phyloP scores from a whole-genome alignment of 2,329 filamentous ascomycete genomes.

The Botrytis tulipae region DNA sequence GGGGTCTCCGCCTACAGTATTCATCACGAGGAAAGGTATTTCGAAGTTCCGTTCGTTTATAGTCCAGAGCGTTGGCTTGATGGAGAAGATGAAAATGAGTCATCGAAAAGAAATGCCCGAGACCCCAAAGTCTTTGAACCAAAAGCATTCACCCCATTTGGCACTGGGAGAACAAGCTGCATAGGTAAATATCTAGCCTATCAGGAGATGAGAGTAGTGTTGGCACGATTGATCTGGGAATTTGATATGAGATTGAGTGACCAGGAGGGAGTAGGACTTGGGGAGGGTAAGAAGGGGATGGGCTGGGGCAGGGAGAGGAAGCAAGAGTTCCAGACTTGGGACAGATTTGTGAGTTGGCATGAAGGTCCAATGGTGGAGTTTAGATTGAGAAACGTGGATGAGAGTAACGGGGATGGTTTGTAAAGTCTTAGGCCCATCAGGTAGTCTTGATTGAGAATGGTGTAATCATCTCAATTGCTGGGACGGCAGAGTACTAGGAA shows the following conservation, averaged over 20 bases:
- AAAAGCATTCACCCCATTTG: constrained; percentile 7
- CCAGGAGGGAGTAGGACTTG: not conserved
- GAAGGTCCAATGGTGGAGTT: constrained; percentile 14
- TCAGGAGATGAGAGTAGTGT: constrained; percentile 22
- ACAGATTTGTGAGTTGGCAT: constrained; percentile 11
- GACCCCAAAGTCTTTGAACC: not conserved
- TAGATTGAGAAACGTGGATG: not conserved
- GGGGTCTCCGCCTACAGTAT: constrained; percentile 43
- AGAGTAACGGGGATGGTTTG: not conserved
- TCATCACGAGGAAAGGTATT: constrained; percentile 3
- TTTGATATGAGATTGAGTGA: constrained; percentile 9
- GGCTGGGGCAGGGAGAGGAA: not conserved
- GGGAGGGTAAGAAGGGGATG: not conserved
- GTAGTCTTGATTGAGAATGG: not conserved
- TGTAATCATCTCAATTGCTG: not conserved
- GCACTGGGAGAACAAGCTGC: not conserved
- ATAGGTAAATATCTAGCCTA: constrained; percentile 3
- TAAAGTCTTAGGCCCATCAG: not conserved
- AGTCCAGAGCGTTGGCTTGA: not conserved
- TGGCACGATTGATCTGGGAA: not conserved
- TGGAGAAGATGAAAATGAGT: not conserved
- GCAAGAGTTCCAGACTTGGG: constrained; percentile 9
- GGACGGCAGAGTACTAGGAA: too few species aligned
- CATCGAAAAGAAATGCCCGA: not conserved
- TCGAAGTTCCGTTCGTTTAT: not conserved